Base-by-base conservation (phyloP, 2,329 filamentous ascomycete species). In the Chaetomium globosum region DNA sequence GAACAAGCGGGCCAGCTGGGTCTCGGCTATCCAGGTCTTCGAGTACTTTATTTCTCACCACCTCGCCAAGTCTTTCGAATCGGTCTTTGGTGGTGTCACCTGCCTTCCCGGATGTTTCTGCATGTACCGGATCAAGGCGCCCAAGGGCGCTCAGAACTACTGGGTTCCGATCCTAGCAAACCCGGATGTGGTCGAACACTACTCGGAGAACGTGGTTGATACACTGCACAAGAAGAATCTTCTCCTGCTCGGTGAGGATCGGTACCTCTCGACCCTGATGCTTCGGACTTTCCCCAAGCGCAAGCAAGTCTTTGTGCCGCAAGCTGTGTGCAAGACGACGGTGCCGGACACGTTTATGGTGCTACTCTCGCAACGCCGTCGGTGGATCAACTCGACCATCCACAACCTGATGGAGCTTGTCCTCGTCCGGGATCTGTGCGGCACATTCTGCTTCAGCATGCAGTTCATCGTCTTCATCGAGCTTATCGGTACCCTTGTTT, bases 31-130 rank as follows among this genome's bases (percentile, higher is more conserved):
- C 73, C 95, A 99, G 79, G 96, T 99, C 31, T 99, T 99, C 75
- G 95, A 99, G 82, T 97, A 98, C 81, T 99, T 98, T 82, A 95
- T 99, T 79, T 98, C 95, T 2, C 95, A 99, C 78, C 96, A 99
- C 77, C 85, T 96, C 73, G 87, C 93, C 74, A 99, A 99, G 80
- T 93, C 94, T 4, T 99, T 99, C 79, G 95, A 99, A 78, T 97
- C 93, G 0, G 91, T 97, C 70, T 99, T 99, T 78, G 95, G 95
- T 80, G 95, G 95, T 90, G 95, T 99, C 67, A 99, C 95, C 69
- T 99, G 95, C 84, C 83, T 99, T 72, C 95, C 95, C 19, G 95
- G 95, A 70, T 99, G 95, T 83, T 99, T 99, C 88, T 97, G 93
- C 84, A 99, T 99, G 96, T 99, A 99, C 82, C 91, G 95, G 74